phyloP scores from a whole-genome alignment of 371 early-diverging fungal genomes.

The Mortierella sp. region DNA sequence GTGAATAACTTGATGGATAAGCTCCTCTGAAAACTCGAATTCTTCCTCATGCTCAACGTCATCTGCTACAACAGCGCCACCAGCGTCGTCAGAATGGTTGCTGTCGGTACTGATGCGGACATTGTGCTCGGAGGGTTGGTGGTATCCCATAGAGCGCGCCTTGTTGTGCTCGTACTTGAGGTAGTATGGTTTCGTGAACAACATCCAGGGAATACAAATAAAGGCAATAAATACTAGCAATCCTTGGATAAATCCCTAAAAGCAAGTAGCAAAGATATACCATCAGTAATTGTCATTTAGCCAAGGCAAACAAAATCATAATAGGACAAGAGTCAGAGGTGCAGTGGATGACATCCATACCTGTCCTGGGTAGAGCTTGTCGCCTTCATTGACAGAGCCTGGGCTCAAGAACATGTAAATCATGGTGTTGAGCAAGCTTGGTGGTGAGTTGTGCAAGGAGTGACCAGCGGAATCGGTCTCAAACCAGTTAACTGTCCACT shows the following conservation, averaged over 20 bases:
- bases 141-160: conserved; percentile 81
- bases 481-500: conserved; percentile 96
- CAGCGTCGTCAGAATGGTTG: conserved; percentile 53
- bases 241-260: conserved; percentile 85
- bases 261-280: neutral
- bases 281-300: neutral
- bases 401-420: conserved; percentile 99
- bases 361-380: conserved; percentile 90
- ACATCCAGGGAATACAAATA: conserved; percentile 99
- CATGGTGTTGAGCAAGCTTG: conserved; percentile 97
- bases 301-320: neutral
- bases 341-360: conserved; percentile 48
- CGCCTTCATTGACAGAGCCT: conserved; percentile 83
- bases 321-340: neutral
- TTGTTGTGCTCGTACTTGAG: conserved; percentile 85
- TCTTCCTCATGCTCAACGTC: conserved; percentile 66
- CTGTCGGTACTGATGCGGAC: conserved; percentile 61
- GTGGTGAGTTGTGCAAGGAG: conserved; percentile 82
- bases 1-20: conserved; percentile 98
- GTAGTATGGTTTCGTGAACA: conserved; percentile 94
- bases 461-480: conserved; percentile 77
- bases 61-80: conserved; percentile 54
- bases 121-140: conserved; percentile 69
- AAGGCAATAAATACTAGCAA: conserved; percentile 89
- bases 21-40: conserved; percentile 94